Evolutionary conservation across 2,329 filamentous ascomycete species (phyloP).

Genomic region (Didymella lethalis): DNA sequence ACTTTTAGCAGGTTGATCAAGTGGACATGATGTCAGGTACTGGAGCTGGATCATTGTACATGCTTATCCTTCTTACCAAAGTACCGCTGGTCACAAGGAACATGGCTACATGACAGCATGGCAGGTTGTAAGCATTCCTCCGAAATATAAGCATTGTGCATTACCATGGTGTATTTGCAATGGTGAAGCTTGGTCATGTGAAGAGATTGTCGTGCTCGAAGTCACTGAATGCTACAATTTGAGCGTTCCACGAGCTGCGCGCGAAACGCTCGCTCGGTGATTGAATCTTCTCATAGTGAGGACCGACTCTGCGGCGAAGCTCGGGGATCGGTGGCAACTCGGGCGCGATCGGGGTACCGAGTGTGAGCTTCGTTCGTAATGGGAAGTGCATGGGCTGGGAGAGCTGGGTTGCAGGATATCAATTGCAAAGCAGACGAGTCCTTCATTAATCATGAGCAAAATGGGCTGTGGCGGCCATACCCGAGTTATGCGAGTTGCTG

Average conservation of each 20-base stretch:
- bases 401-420: neutral
- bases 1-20: conserved; percentile 23
- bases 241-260: neutral
- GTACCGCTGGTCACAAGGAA: conserved; percentile 24
- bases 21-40: conserved; percentile 26
- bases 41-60: conserved; percentile 33
- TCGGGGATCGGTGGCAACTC: conserved; percentile 26
- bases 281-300: neutral
- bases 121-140: conserved; percentile 26
- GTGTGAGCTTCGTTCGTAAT: neutral
- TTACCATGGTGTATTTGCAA: neutral
- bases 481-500: conserved; percentile 12
- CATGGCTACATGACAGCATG: conserved; percentile 28
- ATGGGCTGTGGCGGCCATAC: neutral
- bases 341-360: conserved; percentile 16
- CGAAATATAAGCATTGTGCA: conserved; percentile 6
- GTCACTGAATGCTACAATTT: neutral
- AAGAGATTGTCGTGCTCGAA: too few relatives aligned
- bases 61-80: conserved; percentile 34
- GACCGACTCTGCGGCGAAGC: conserved; percentile 13
- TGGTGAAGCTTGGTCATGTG: too few relatives aligned
- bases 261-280: neutral
- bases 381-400: neutral
- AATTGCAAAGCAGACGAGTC: conserved; percentile 8
- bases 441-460: neutral